Conservation (phyloP, 805 yeast genomes). For the Candida insectorum region DNA sequence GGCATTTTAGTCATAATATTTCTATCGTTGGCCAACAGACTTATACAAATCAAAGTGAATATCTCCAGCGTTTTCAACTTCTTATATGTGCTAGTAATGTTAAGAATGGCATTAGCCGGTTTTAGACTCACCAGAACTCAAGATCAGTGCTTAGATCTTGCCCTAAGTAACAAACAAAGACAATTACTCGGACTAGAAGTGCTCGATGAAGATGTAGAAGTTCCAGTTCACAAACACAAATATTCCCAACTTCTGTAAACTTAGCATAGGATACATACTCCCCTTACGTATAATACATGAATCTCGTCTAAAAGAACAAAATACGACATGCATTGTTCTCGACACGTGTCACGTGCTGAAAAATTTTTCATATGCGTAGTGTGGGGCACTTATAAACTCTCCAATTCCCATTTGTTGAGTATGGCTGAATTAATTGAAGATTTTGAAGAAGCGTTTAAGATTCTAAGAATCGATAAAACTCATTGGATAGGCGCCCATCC, state of each 20-base stretch:
- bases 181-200: slow-evolving; percentile 40
- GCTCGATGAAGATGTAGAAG: slow-evolving; percentile 7
- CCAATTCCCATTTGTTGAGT: no score
- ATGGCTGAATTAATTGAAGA: no score
- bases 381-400: no score
- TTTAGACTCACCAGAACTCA: slow-evolving; percentile 34
- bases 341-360: no score
- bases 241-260: no score
- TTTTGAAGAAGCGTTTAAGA: slow-evolving; percentile 29
- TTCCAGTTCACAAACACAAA: no score
- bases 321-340: no score
- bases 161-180: slow-evolving; percentile 45
- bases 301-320: neutral
- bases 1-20: slow-evolving; percentile 26
- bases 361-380: no score
- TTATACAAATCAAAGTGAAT: slow-evolving; percentile 4
- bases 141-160: slow-evolving; percentile 51
- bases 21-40: slow-evolving; percentile 11
- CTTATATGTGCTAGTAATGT: slow-evolving; percentile 5
- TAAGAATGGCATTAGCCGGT: slow-evolving; percentile 18
- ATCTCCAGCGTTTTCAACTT: no score
- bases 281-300: neutral
- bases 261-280: no score
- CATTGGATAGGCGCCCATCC: slow-evolving; percentile 33
- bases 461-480: slow-evolving; percentile 20